Evolutionary conservation across 176 grass and related monocot species (phyloP).

Genomic region (Lolium perenne): DNA sequence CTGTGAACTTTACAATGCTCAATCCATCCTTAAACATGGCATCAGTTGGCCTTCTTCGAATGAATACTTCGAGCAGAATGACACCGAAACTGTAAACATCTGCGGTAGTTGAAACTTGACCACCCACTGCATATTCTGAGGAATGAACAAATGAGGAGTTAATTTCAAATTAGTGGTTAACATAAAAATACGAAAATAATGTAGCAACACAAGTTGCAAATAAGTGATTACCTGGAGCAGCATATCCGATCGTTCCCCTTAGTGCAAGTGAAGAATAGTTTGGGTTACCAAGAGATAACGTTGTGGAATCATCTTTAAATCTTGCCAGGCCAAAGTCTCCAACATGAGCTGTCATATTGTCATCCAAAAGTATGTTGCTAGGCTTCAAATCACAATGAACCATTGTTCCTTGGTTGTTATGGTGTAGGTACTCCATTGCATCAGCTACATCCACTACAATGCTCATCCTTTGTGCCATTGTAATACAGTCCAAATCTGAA

Average conservation of each 20-base stretch:
- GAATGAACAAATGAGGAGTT: neutral
- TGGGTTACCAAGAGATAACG: neutral
- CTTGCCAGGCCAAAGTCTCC: neutral
- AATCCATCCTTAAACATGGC: neutral
- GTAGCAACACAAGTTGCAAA: neutral
- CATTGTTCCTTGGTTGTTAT: neutral
- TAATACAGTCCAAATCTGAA: neutral
- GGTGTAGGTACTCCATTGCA: neutral
- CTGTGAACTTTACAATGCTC: neutral
- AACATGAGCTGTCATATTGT: neutral
- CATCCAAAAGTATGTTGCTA: conserved; percentile 13
- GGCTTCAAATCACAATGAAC: conserved; percentile 10
- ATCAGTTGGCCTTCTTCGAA: conserved; percentile 7
- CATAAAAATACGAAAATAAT: neutral
- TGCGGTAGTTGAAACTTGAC: neutral
- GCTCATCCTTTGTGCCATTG: neutral
- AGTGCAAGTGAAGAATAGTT: neutral
- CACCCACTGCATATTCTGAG: neutral
- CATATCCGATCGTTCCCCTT: neutral
- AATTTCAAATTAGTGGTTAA: neutral
- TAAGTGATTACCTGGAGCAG: neutral
- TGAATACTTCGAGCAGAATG: neutral
- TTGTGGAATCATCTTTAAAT: neutral
- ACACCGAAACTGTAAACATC: conserved; percentile 5
- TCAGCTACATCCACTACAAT: neutral